These are phyloP conservation scores for Acanthamoeba sp. DNA, from an alignment of 208 protist species.

Conservation along the genomic window DNA sequence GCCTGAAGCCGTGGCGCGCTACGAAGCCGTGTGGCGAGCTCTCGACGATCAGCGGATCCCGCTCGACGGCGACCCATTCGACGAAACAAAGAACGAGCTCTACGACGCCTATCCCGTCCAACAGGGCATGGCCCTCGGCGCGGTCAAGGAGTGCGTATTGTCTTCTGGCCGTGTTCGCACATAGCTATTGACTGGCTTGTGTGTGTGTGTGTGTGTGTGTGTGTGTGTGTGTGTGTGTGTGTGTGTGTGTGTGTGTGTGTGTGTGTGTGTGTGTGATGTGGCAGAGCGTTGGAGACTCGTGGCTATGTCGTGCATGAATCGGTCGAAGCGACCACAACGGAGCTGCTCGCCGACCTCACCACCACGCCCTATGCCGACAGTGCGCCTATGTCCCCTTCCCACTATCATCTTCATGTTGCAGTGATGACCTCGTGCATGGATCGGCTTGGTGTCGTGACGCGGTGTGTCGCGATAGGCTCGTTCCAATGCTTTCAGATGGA, in stretches of 20 bases:
- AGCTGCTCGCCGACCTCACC: neutral
- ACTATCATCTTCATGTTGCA: too few relatives aligned
- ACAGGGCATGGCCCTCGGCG: neutral
- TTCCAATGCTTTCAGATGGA: neutral
- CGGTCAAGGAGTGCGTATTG: neutral
- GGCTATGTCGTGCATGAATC: neutral
- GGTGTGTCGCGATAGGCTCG: too few relatives aligned
- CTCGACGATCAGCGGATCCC: neutral
- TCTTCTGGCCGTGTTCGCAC: too few relatives aligned
- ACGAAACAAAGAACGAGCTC: neutral
- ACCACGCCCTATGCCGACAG: neutral
- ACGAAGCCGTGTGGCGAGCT: neutral
- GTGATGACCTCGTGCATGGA: too few relatives aligned
- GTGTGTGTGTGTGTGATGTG: too few relatives aligned
- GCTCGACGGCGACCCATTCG: neutral
- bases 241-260: neutral
- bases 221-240: too few relatives aligned
- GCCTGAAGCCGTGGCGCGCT: neutral
- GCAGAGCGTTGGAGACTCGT: neutral
- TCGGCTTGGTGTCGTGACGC: too few relatives aligned
- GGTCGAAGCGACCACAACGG: neutral
- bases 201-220: too few relatives aligned
- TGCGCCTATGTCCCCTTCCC: too few relatives aligned
- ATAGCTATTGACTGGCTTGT: too few relatives aligned
- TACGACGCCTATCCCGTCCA: slow-evolving; percentile 6